phyloP scores from a whole-genome alignment of 1,139 yeast species.

The Torulaspora pretoriensis region DNA sequence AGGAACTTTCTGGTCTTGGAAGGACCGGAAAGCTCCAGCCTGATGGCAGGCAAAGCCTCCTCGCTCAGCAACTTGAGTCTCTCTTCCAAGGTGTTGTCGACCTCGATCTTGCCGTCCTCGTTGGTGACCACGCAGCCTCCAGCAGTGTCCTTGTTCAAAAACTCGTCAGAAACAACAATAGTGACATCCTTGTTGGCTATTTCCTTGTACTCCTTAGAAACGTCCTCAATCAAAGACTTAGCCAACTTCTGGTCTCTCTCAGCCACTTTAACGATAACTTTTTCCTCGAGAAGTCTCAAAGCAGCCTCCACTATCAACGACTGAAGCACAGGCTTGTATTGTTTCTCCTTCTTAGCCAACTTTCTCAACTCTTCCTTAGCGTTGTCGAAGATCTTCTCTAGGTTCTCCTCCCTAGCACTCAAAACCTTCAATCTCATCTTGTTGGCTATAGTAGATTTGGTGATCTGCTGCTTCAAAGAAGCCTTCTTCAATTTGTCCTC shows the following conservation, averaged over 20 bases:
- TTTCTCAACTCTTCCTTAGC: slow-evolving; percentile 61
- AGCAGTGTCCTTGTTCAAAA: slow-evolving; percentile 57
- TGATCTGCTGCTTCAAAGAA: slow-evolving; percentile 87
- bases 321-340: slow-evolving; percentile 65
- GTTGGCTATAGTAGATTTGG: slow-evolving; percentile 91
- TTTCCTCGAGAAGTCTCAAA: slow-evolving; percentile 66
- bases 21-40: slow-evolving; percentile 86
- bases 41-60: slow-evolving; percentile 87
- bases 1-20: slow-evolving; percentile 86
- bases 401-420: slow-evolving; percentile 77
- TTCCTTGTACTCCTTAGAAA: slow-evolving; percentile 59
- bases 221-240: slow-evolving; percentile 45
- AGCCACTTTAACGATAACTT: slow-evolving; percentile 62
- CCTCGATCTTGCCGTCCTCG: slow-evolving; percentile 76
- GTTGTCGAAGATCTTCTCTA: slow-evolving; percentile 67
- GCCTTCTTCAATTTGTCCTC: slow-evolving; percentile 88
- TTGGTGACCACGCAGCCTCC: slow-evolving; percentile 83
- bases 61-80: slow-evolving; percentile 78
- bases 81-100: slow-evolving; percentile 90
- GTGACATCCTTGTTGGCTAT: slow-evolving; percentile 51
- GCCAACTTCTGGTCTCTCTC: slow-evolving; percentile 64
- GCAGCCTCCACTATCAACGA: slow-evolving; percentile 84
- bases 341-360: slow-evolving; percentile 47
- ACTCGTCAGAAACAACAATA: slow-evolving; percentile 53
- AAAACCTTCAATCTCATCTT: slow-evolving; percentile 89